Evolutionary conservation across 1,139 yeast species (phyloP).

Genomic region (Candida pseudoviswanathii): DNA sequence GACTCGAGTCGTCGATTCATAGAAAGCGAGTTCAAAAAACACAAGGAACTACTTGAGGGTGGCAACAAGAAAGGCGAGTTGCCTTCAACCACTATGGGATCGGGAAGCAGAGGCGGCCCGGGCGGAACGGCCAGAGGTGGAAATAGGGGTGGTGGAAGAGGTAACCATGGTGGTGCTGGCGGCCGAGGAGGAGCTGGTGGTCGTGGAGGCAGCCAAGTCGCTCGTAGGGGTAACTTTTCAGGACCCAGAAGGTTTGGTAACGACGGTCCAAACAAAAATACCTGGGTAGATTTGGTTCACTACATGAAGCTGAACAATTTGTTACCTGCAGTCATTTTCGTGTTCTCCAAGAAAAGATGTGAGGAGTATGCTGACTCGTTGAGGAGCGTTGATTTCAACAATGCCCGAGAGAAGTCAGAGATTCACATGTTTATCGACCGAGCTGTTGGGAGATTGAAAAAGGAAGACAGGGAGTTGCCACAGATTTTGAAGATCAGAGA

Average conservation of each 20-base stretch:
- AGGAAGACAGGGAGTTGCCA: conserved; percentile 91
- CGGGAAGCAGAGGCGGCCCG: conserved; percentile 47
- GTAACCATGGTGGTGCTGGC: conserved; percentile 27
- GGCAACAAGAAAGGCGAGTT: conserved; percentile 28
- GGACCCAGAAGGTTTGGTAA: conserved; percentile 41
- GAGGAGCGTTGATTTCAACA: conserved; percentile 75
- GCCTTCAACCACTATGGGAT: conserved; percentile 43
- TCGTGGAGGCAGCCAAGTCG: conserved; percentile 21
- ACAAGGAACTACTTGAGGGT: conserved; percentile 51
- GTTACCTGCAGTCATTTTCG: conserved; percentile 90
- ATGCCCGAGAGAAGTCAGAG: conserved; percentile 82
- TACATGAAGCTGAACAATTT: conserved; percentile 65
- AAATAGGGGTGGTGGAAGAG: conserved; percentile 30
- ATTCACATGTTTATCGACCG: conserved; percentile 90
- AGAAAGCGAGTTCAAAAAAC: conserved; percentile 64
- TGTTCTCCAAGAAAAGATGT: conserved; percentile 89
- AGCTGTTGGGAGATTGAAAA: conserved; percentile 83
- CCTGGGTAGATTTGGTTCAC: conserved; percentile 80
- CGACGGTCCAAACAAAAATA: conserved; percentile 76
- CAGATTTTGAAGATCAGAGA: conserved; percentile 84
- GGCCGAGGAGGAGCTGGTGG: conserved; percentile 24
- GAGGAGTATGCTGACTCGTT: conserved; percentile 89
- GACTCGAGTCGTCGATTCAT: conserved; percentile 71
- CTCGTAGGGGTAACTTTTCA: conserved; percentile 28
- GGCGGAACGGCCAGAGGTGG: conserved; percentile 51